Conservation (phyloP, 2,329 filamentous ascomycete species). For the Plectosphaerella sp. region DNA sequence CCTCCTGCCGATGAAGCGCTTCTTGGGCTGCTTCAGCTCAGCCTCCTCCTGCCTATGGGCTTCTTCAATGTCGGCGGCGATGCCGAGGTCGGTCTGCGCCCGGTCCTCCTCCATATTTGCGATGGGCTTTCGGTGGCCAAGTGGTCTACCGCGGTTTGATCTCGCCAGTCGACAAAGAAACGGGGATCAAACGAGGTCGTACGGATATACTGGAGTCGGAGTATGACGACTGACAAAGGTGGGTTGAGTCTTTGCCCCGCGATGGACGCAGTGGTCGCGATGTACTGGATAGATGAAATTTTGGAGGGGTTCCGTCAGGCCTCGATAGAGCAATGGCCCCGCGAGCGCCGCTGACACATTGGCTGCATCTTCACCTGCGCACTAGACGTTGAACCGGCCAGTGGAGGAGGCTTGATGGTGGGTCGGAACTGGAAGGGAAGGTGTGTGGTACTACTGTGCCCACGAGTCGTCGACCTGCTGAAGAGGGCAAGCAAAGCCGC, state of each 20-base stretch:
- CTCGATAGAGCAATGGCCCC: background rate
- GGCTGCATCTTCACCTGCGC: too few relatives aligned
- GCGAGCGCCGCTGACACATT: too few relatives aligned
- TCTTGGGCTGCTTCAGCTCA: constrained; percentile 69
- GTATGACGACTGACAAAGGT: background rate
- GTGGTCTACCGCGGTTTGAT: background rate
- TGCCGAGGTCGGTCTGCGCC: constrained; percentile 64
- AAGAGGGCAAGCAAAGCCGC: too few relatives aligned
- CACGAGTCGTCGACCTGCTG: too few relatives aligned
- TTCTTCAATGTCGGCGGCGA: constrained; percentile 61
- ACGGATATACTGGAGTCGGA: background rate
- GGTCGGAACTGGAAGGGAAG: too few relatives aligned
- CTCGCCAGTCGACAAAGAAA: background rate
- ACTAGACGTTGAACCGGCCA: too few relatives aligned
- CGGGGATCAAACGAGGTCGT: background rate
- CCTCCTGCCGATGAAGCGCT: constrained; percentile 83
- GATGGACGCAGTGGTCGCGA: background rate
- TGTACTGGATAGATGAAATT: constrained; percentile 2
- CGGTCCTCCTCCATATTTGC: constrained; percentile 70
- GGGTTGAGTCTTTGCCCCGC: constrained; percentile 3
- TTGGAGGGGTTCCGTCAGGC: constrained; percentile 2
- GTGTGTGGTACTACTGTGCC: too few relatives aligned
- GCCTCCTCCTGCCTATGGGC: constrained; percentile 30
- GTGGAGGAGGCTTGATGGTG: too few relatives aligned
- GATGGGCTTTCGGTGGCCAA: background rate